Base-by-base conservation (phyloP, 1,139 yeast genomes). In the Magnusiomyces sp. region DNA sequence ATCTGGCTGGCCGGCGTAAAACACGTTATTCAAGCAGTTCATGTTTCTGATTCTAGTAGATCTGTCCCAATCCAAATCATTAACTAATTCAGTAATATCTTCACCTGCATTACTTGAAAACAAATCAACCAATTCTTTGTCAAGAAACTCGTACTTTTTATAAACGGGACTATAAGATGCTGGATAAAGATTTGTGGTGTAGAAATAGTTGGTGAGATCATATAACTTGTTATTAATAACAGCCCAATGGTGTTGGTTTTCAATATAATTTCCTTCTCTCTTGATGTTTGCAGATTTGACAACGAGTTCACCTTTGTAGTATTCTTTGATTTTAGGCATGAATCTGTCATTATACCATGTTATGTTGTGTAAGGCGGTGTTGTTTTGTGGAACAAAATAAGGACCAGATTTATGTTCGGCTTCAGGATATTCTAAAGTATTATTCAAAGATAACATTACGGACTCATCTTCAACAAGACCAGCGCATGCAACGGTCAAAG, bases 401-500 rank as follows among this genome's bases (percentile, higher is more conserved):
- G 60, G 54, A 1, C 73, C 73, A 50, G 64, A 60, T 10, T 50
- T 48, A 39, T 70, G 73, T 52, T 63, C 47, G 1, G 66, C 71
- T 13, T 44, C 49, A 6, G 62, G 53, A 41, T 57, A 51, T 5
- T 65, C 64, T 10, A 59, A 55, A 0, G 71, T 63, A 5, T 61
- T 51, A 53, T 70, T 70, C 52, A 56, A 56, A 5, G 52, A 43
- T 44, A 71, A 54, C 51, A 55, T 46, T 14, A 70, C 57, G 0
- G 59, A 47, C 1, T 51, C 58, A 45, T 68, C 71, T 1, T 56
- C 52, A 2, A 70, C 74, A 34, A 71, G 56, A 3, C 59, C 64
- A 1, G 71, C 68, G 51, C 74, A 70, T 2, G 71, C 72, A 1
- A 61, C 61, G 4, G 69, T 60, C 36, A 70, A 55, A 17, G 73